Evolutionary conservation across 306 rosid species (phyloP), one percentile per base, ranked within the genome.

Genomic region (Quercus parvula): DNA sequence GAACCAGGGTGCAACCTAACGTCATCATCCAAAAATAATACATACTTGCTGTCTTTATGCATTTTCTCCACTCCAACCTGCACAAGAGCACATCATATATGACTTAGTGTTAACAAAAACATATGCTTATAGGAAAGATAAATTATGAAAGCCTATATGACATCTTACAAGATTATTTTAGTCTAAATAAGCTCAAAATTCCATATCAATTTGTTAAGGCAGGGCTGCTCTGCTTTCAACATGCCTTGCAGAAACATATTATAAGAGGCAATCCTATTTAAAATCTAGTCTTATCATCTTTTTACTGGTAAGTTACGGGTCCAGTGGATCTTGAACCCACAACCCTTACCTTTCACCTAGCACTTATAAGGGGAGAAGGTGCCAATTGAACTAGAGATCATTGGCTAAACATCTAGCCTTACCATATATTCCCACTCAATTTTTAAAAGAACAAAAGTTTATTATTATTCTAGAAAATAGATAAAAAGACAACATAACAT

Each of bases 1-100:
- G 99, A 84, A 75, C 99, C 99, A 77, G 99, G 99, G 88, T 96
- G 99, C 54, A 96, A 82, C 88, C 97, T 89, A 72, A 96, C 93
- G 78, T 96, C 99, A 44, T 96, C 99, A 86, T 93, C 99, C 87
- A 96, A 80, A 87, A 96, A 93, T 56, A 96, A 77, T 54, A 96
- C 92, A 88, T 93, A 96, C 78, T 93, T 96, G 86, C 80, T 89
- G 75, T 86, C 93, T 82, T 91, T 90, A 66, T 93, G 93, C 97
- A 96, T 96, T 79, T 79, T 75, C 84, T 93, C 96, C 81, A 96
- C 98, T 78, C 99, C 99, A 83, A 93, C 87, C 99, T 96, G 89
- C 73, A 75, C 79, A 78, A 69, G 71, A 25, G 72, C 49, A 78
- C 75, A 67, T 74, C 74, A 71, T 81, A 77, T 56, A 46, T 80